Conservation (phyloP, 805 yeast species). For the Nakazawaea peltata region DNA sequence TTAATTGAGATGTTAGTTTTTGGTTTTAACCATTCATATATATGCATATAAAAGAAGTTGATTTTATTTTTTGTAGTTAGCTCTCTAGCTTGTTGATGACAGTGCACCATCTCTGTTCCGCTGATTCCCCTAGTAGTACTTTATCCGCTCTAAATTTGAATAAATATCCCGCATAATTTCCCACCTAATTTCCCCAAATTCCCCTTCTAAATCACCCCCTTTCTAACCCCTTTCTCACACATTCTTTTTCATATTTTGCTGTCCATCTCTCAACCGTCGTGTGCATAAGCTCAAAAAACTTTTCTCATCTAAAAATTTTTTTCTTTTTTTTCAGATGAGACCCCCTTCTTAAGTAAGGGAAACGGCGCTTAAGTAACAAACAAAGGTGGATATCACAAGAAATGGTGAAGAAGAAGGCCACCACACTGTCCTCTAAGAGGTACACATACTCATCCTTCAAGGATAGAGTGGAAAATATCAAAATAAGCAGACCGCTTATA, state of each 20-base stretch:
- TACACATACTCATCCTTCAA: conserved; percentile 70
- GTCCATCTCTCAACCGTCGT: conserved; percentile 2
- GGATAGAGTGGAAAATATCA: conserved; percentile 75
- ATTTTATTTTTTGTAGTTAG: no score
- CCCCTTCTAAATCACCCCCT: no score
- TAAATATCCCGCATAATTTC: no score
- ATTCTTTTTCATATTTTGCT: no score
- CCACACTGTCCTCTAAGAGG: conserved; percentile 48
- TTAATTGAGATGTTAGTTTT: no score
- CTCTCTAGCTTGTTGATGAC: no score
- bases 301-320: conserved; percentile 4
- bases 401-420: conserved; percentile 28
- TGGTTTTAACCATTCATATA: no score
- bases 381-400: not conserved
- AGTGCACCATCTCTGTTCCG: no score
- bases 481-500: conserved; percentile 62
- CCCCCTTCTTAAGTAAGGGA: not conserved
- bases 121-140: not conserved
- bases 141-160: no score
- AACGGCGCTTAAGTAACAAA: not conserved
- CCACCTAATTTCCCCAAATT: no score
- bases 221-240: no score
- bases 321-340: not conserved
- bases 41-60: no score
- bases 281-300: conserved; percentile 4